Evolutionary conservation across 129 eudicot genomes (phyloP).

Genomic region (Deinandra increscens): DNA sequence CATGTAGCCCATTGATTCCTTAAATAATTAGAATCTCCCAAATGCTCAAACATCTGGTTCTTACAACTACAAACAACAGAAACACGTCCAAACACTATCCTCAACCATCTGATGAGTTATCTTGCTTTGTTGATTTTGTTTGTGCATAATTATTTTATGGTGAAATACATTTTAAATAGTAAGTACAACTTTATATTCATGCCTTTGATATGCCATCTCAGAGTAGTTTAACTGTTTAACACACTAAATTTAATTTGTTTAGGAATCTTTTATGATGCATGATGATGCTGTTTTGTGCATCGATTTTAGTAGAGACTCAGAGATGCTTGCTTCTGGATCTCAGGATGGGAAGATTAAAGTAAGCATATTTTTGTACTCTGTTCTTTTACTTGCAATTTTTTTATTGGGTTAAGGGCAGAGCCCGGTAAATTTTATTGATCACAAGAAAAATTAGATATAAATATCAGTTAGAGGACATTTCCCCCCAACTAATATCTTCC

Average conservation of each 20-base stretch:
- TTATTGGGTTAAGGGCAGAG: too few relatives aligned
- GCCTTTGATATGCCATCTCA: slow-evolving; percentile 12
- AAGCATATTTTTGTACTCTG: slow-evolving; percentile 18
- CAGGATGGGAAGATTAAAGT: slow-evolving; percentile 97
- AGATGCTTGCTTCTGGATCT: slow-evolving; percentile 98
- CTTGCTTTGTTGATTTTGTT: neutral
- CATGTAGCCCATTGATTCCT: neutral
- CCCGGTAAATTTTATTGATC: too few relatives aligned
- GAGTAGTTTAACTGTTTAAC: slow-evolving; percentile 18
- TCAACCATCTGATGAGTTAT: neutral
- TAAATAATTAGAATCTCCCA: neutral
- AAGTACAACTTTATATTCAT: neutral
- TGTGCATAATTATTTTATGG: neutral
- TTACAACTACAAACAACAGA: neutral
- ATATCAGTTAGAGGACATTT: too few relatives aligned
- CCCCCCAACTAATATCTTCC: too few relatives aligned
- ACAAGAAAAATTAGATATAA: too few relatives aligned
- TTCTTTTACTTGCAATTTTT: neutral
- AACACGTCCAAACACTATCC: neutral
- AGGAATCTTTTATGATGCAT: slow-evolving; percentile 99
- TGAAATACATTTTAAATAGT: slow-evolving; percentile 4
- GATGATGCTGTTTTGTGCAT: slow-evolving; percentile 92
- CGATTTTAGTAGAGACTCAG: slow-evolving; percentile 95
- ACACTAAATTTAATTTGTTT: slow-evolving; percentile 20
- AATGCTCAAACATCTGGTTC: slow-evolving; percentile 1